Base-by-base conservation (phyloP, 2,329 filamentous ascomycete genomes). In the Onygenales sp. region DNA sequence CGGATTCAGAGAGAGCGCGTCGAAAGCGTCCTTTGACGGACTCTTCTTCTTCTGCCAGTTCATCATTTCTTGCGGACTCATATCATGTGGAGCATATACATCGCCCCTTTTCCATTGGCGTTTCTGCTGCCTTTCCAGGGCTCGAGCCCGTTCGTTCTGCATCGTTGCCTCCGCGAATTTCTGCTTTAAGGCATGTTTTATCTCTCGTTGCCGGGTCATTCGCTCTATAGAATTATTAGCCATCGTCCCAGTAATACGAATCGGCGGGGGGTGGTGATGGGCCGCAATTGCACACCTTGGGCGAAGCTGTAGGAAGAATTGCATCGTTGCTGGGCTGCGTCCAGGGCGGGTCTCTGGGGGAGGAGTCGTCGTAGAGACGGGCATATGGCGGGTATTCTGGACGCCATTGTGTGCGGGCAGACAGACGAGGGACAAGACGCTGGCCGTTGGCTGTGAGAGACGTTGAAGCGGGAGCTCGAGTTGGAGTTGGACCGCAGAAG, bases 1-100 rank as follows among this genome's bases (percentile, higher is more conserved):
- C 11, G 93, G 92, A 61, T 89, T 86, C 55, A 96, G 75, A 21
- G 84, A 86, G 65, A 96, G 69, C 40, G 85, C 74, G 68, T 96
- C 90, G 59, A 96, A 83, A 6, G 87, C 81, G 69, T 98, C 92
- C 52, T 67, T 75, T 42, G 77, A 73, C 56, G 79, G 79, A 58
- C 69, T 71, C 53, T 74, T 70, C 59, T 72, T 72, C 66, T 73
- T 77, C 69, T 79, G 83, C 86, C 87, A 95, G 76, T 95, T 95
- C 65, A 73, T 73, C 82, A 87, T 85, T 79, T 96, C 91, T 37
- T 76, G 73, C 27, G 83, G 78, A 52, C 82, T 86, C 66, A 98
- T 70, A 71, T 98, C 93, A 66, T 91, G 87, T 36, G 93, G 93
- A 55, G 90, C 81, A 72, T 97, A 97, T 51, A 96, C 79, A 66